Evolutionary conservation across 495 filamentous ascomycete species (phyloP).

Genomic region (Pyrenula massariospora): DNA sequence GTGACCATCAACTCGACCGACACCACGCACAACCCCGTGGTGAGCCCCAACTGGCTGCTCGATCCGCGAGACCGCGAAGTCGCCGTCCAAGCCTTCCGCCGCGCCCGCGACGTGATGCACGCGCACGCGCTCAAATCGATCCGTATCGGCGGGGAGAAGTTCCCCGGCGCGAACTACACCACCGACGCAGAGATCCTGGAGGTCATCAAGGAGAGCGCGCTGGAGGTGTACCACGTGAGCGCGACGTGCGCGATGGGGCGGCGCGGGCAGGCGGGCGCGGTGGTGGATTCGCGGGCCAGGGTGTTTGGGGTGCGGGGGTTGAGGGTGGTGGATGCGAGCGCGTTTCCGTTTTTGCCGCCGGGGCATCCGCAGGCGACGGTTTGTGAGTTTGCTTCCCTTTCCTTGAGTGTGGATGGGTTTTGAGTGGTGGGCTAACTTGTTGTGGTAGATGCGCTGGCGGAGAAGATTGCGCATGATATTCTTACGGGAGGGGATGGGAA

Average conservation of each 20-base stretch:
- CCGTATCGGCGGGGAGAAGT: conserved; percentile 30
- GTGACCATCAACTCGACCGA: conserved; percentile 35
- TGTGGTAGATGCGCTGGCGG: conserved; percentile 40
- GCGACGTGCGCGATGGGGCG: conserved; percentile 43
- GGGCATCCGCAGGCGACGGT: conserved; percentile 42
- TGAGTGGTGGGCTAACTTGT: background rate
- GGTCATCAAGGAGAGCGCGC: conserved; percentile 23
- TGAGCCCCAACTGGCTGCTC: conserved; percentile 43
- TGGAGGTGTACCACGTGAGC: conserved; percentile 37
- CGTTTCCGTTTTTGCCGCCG: conserved; percentile 37
- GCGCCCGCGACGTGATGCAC: conserved; percentile 30
- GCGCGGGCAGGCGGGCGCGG: conserved; percentile 31
- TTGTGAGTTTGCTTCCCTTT: conserved; percentile 21
- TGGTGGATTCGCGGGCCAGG: conserved; percentile 36
- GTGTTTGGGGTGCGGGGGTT: conserved; percentile 39
- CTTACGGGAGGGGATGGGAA: conserved; percentile 1
- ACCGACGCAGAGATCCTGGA: conserved; percentile 40
- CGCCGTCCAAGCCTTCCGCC: conserved; percentile 40
- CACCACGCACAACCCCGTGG: conserved; percentile 32
- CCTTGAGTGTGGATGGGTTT: background rate
- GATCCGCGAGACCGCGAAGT: conserved; percentile 37
- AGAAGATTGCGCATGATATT: conserved; percentile 51
- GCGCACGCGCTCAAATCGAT: conserved; percentile 27
- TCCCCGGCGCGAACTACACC: conserved; percentile 32
- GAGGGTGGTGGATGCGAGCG: conserved; percentile 40